Evolutionary conservation across 208 protist species (phyloP), one percentile per base, ranked within the genome.

Genomic region (Naegleria fowleri): DNA sequence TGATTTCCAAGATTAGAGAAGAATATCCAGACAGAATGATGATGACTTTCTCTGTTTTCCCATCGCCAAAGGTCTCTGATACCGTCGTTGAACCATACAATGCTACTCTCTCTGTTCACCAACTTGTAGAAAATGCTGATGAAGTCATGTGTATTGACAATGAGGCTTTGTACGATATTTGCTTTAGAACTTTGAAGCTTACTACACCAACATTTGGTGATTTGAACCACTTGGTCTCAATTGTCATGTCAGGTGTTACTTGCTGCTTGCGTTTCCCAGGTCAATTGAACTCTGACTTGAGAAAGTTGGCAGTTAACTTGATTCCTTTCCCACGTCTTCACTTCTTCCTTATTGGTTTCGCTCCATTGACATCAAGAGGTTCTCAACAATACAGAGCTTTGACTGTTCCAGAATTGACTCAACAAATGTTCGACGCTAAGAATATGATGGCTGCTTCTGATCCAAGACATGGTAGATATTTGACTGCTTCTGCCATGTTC

Each of bases 11-110:
- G 95, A 98, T 99, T 84, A 96, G 96, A 88, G 98, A 99, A 94
- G 98, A 99, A 92, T 99, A 97, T 93, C 97, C 98, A 90, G 98
- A 99, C 95, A 96, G 98, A 91, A 99, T 99, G 93, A 99, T 99
- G 95, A 96, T 96, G 93, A 99, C 98, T 76, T 99, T 98, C 96
- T 99, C 98, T 88, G 97, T 99, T 84, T 97, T 99, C 76, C 98
- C 98, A 83, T 99, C 98, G 22, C 97, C 97, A 92, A 99, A 99
- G 94, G 97, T 99, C 36, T 99, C 97, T 76, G 97, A 99, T 55
- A 96, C 94, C 25, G 94, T 96, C 85, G 94, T 96, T 59, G 94
- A 96, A 92, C 93, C 94, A 39, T 94, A 95, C 90, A 95, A 96
- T 91, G 91, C 93, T 33, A 96, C 93, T 16, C 90, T 96, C 36